Evolutionary conservation across 208 protist genomes (phyloP).

Genomic region (Naegleria fowleri): DNA sequence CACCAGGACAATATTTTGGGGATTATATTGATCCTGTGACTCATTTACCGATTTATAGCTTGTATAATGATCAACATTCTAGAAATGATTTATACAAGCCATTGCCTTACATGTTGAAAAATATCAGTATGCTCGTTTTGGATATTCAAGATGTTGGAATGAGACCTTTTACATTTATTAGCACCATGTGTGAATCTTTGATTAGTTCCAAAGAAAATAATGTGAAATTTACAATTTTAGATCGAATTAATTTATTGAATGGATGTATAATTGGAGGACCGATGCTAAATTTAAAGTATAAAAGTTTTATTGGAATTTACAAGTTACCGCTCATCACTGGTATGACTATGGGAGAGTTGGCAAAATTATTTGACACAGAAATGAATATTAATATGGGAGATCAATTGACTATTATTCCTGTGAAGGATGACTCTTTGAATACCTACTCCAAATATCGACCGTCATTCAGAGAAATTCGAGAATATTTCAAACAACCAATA

Average conservation of each 20-base stretch:
- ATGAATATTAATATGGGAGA: constrained; percentile 15
- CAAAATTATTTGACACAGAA: background rate
- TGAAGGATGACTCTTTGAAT: background rate
- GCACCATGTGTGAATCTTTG: background rate
- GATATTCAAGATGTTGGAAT: constrained; percentile 25
- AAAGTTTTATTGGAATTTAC: constrained; percentile 24
- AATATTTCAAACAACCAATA: background rate
- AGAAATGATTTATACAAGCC: background rate
- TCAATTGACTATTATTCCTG: background rate
- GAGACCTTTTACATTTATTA: background rate
- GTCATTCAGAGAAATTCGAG: background rate
- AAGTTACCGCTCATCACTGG: background rate
- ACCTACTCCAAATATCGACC: background rate
- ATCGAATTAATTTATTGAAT: background rate
- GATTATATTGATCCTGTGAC: background rate
- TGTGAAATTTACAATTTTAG: background rate
- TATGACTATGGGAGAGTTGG: constrained; percentile 25
- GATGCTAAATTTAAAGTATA: background rate
- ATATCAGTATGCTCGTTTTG: background rate
- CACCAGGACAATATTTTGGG: background rate
- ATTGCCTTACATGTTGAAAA: background rate
- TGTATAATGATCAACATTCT: background rate
- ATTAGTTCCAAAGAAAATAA: background rate
- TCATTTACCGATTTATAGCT: background rate
- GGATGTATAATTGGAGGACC: background rate